Percentiles rank a stretch among this genome's conserved stretches.
These are phyloP conservation scores for Fusarium paranaense DNA, from an alignment of 2,329 filamentous ascomycete species.

Conservation along the genomic window DNA sequence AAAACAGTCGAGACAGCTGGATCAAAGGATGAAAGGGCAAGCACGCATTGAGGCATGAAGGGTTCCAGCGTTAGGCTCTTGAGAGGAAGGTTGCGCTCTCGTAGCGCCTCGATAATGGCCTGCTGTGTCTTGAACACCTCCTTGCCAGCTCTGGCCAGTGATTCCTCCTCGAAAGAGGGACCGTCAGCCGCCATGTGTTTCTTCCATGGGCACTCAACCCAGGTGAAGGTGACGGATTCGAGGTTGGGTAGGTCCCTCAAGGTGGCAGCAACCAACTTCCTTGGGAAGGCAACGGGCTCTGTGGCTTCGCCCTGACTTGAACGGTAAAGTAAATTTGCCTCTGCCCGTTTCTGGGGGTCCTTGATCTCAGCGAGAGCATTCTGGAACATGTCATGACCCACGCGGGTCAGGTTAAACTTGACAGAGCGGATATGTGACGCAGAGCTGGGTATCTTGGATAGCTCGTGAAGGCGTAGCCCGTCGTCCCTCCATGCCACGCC, in stretches of 20 bases:
- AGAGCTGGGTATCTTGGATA: slow-evolving; percentile 57
- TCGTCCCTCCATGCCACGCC: slow-evolving; percentile 60
- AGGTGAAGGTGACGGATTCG: slow-evolving; percentile 38
- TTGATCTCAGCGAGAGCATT: neutral
- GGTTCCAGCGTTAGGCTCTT: slow-evolving; percentile 36
- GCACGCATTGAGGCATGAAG: slow-evolving; percentile 15
- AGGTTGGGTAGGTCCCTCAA: slow-evolving; percentile 34
- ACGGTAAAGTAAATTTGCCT: slow-evolving; percentile 16
- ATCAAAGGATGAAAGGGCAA: slow-evolving; percentile 14
- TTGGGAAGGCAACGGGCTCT: slow-evolving; percentile 7
- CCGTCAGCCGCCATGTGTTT: slow-evolving; percentile 1
- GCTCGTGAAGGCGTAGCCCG: slow-evolving; percentile 56
- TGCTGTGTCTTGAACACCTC: slow-evolving; percentile 33
- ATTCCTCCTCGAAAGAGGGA: slow-evolving; percentile 27
- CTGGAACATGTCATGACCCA: slow-evolving; percentile 15
- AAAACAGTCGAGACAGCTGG: slow-evolving; percentile 12
- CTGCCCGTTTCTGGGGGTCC: neutral
- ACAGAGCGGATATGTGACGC: slow-evolving; percentile 56
- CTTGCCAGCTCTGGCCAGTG: slow-evolving; percentile 25
- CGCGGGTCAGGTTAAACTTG: slow-evolving; percentile 56
- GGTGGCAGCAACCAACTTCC: slow-evolving; percentile 23
- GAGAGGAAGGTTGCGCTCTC: slow-evolving; percentile 21
- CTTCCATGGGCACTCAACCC: slow-evolving; percentile 39
- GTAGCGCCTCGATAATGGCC: slow-evolving; percentile 31
- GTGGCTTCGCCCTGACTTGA: slow-evolving; percentile 11